Percentiles rank a stretch among this genome's conserved stretches.
These are phyloP conservation scores for Boehmeria nivea DNA, from an alignment of 306 rosid genomes.

Conservation along the genomic window DNA sequence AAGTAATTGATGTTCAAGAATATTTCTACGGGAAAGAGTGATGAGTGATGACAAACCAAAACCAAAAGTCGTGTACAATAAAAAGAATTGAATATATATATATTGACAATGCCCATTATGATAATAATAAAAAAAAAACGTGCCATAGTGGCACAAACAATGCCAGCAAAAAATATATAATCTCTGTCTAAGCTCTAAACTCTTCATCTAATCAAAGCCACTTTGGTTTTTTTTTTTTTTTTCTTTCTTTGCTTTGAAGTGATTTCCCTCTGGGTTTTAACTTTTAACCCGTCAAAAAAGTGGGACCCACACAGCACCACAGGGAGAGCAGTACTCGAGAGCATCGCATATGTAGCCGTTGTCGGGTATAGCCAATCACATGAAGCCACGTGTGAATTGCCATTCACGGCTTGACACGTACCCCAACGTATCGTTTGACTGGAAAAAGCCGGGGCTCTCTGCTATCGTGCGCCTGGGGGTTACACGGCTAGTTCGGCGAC, in stretches of 20 bases:
- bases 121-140: too few relatives aligned
- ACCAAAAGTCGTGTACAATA: conserved; percentile 1
- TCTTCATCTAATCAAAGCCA: neutral
- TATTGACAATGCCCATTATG: too few relatives aligned
- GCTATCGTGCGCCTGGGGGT: conserved; percentile 35
- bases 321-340: conserved; percentile 5
- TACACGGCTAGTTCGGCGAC: conserved; percentile 18
- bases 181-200: too few relatives aligned
- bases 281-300: conserved; percentile 23
- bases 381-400: conserved; percentile 11
- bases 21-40: neutral
- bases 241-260: conserved; percentile 14
- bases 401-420: conserved; percentile 27
- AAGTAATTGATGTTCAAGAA: conserved; percentile 9
- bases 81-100: neutral
- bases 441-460: neutral
- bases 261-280: neutral
- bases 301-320: conserved; percentile 26
- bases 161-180: too few relatives aligned
- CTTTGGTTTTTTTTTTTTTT: too few relatives aligned
- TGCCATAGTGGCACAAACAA: too few relatives aligned
- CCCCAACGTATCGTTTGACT: conserved; percentile 42
- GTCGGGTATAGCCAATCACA: neutral
- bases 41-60: neutral
- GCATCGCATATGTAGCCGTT: conserved; percentile 30